Base-by-base conservation (phyloP, 768 basidiomycete genomes). In the Boletus pseudo-olivaceus region DNA sequence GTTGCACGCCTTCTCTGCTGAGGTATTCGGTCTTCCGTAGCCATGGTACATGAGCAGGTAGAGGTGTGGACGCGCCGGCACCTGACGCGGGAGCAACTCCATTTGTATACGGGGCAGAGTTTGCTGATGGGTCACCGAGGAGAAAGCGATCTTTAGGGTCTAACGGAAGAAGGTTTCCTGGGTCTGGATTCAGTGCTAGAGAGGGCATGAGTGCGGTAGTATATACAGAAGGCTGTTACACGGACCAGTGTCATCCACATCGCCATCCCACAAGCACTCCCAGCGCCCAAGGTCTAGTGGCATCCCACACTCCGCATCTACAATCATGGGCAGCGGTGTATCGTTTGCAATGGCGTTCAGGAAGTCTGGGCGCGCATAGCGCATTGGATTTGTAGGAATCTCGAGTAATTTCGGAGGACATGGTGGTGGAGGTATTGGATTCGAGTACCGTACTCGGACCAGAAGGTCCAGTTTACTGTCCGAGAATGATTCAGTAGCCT, bases 261-360 rank as follows among this genome's bases (percentile, higher is more conserved):
- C 83, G 56, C 92, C 89, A 47, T 88, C 84, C 91, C 89, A 94
- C 17, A 96, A 73, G 34, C 82, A 87, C 51, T 88, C 86, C 79
- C 85, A 94, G 51, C 79, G 82, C 17, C 88, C 87, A 44, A 96
- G 74, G 67, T 98, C 92, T 26, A 99, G 72, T 0, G 95, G 94
- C 94, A 99, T 95, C 0, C 97, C 97, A 60, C 87, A 88, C 68
- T 99, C 97, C 1, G 91, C 92, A 62, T 99, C 97, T 1, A 98
- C 88, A 59, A 98, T 88, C 92, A 98, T 94, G 0, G 97, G 96
- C 19, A 97, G 69, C 0, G 90, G 88, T 11, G 85, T 83, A 45
- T 92, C 90, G 49, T 85, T 83, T 0, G 90, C 88, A 35, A 97
- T 74, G 7, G 85, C 80, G 57, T 90, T 82, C 34, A 95, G 80